Percentiles rank a stretch among this genome's conserved stretches.
phyloP scores from a whole-genome alignment of 78 protist genomes.

The Dictyostelium firmibasis region DNA sequence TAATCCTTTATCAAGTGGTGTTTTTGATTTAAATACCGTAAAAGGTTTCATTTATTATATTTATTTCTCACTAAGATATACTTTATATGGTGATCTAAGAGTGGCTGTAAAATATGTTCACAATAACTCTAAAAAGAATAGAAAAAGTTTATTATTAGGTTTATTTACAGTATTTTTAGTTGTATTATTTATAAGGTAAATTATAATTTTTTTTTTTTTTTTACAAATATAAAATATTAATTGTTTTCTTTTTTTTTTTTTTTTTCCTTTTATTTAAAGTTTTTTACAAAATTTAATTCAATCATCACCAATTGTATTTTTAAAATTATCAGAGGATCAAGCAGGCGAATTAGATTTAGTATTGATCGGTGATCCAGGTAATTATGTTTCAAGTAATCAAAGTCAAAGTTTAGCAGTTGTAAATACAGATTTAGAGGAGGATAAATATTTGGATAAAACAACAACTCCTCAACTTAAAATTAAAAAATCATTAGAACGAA shows the following conservation, averaged over 20 bases:
- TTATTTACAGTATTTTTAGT: slow-evolving; percentile 82
- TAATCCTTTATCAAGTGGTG: neutral
- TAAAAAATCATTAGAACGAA: neutral
- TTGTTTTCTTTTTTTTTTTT: neutral
- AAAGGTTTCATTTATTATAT: neutral
- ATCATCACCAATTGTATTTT: slow-evolving; percentile 80
- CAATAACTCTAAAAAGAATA: slow-evolving; percentile 41
- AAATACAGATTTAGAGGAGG: neutral
- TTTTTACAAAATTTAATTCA: slow-evolving; percentile 75
- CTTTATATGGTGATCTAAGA: slow-evolving; percentile 41
- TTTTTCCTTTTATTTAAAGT: too few relatives aligned
- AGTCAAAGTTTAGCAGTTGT: neutral
- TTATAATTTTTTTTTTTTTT: neutral
- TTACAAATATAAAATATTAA: neutral
- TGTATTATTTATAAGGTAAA: slow-evolving; percentile 56
- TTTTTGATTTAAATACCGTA: neutral
- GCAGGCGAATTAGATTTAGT: slow-evolving; percentile 82
- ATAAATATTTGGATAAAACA: neutral
- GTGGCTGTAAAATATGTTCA: slow-evolving; percentile 82
- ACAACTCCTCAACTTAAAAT: neutral
- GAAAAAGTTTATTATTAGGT: slow-evolving; percentile 61
- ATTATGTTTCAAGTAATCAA: neutral
- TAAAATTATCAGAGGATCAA: slow-evolving; percentile 83
- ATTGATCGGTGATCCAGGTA: slow-evolving; percentile 38
- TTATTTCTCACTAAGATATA: slow-evolving; percentile 29